Evolutionary conservation across 106 monocot genomes (phyloP), one percentile per base, ranked within the genome.

Genomic region (Narthecium ossifragum): DNA sequence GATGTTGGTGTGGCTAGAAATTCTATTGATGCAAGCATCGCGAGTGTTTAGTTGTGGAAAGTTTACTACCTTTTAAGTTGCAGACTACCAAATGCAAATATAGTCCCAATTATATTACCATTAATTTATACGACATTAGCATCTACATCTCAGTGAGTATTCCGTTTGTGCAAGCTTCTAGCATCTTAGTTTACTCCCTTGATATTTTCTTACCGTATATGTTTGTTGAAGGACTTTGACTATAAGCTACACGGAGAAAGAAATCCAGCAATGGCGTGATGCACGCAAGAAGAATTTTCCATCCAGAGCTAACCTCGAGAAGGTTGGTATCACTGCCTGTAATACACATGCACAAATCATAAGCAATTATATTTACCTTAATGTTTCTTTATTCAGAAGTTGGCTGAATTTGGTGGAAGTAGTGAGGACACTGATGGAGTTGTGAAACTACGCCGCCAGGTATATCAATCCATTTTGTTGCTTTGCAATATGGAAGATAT

Each of bases 271-370:
- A 55, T 94, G 94, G 90, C 60, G 76, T 64, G 83, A 94, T 73
- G 89, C 85, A 46, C 83, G 94, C 28, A 89, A 62, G 71, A 94
- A 52, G 64, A 94, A 86, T 60, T 94, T 80, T 26, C 94, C 94
- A 26, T 78, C 90, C 29, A 63, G 46, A 30, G 31, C 68, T 43
- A 90, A 78, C 25, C 59, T 71, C 41, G 52, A 64, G 26, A 84
- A 83, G 83, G 89, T 89, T 34, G 34, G 30, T 40, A 22, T 15
- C 31, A 17, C 0, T 22, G 9, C 21, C 11, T 26, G 22, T 46
- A 18, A 22, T 2, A 9, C 14, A 34, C 22, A 15, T 26, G 18
- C 14, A n/a, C 22, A 29, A 1, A 28, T 52, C 12, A 26, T 62
- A 17, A 51, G 9, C 11, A 32, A 10, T 22, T 8, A 6, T 24